Base-by-base conservation (phyloP, 192 early-diverging fungal species). In the Thamnidium elegans region DNA sequence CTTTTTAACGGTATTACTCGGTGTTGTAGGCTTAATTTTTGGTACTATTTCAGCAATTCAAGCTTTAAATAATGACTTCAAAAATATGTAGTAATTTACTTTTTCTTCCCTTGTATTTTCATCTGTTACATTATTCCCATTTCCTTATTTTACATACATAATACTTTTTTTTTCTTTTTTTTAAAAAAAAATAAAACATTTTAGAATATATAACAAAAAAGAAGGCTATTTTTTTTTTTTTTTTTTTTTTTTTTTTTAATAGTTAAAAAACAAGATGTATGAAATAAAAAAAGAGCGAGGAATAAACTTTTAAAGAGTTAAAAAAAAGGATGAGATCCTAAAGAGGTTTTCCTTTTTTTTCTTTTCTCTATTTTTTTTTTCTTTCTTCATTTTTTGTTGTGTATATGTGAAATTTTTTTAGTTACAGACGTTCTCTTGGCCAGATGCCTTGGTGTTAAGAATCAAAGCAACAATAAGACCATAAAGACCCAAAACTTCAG, bases 391-490 rank as follows among this genome's bases (percentile, higher is more conserved):
- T 6, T 56, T 42, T 34, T 58, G 43, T 47, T 19, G 15, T 17
- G 11, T 56, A 9, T 15, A 7, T 19, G 9, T 11, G 36, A 3
- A 9, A 13, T 39, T 56, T 36, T 1, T n/a, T 50, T 62, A 63
- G 31, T 26, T 23, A 11, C 61, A 63, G 13, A 7, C 50, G 10
- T 17, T 50, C 15, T 63, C 61, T 15, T 30, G 17, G 30, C 63
- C 63, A 53, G 63, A 50, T 10, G 92, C 83, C 79, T 92, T 94
- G 58, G 97, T 97, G 83, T 99, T 99, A 58, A 99, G 78, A 69
- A 99, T 99, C 60, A 99, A 85, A 32, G 91, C 93, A 21, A 99
- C 96, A 73, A 97, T 97, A 39, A 99, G 83, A 23, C 95, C 95
- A 75, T 97, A 97, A 52, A 97, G 85, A 72, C 93, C 94, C 73